A percentile compares a stretch with the other conserved stretches of the same genome.
Evolutionary conservation across 1,139 yeast genomes (phyloP).

Genomic region (Blastobotrys capitulatus): DNA sequence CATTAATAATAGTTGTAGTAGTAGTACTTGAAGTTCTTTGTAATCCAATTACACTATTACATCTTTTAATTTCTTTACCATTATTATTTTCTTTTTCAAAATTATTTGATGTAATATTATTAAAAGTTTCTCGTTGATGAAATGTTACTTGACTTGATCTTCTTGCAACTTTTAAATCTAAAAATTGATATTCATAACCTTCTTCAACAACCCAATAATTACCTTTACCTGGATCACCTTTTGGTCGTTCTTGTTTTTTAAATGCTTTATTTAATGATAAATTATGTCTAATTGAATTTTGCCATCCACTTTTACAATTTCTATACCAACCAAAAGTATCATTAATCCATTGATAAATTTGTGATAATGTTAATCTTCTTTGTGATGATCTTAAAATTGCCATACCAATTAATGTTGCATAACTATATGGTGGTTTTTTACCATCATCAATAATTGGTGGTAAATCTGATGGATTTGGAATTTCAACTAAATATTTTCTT

Average conservation of each 20-base stretch:
- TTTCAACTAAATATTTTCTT: constrained; percentile 13
- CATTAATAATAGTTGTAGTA: neutral
- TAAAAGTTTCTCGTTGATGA: neutral
- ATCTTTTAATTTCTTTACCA: constrained; percentile 24
- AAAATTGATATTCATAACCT: constrained; percentile 77
- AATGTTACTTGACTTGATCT: constrained; percentile 7
- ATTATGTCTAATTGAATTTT: constrained; percentile 83
- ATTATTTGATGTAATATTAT: neutral
- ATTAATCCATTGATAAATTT: constrained; percentile 90
- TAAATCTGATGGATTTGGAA: constrained; percentile 38
- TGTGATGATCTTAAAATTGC: constrained; percentile 83
- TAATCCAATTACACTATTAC: constrained; percentile 35
- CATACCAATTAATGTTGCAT: constrained; percentile 91
- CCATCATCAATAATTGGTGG: constrained; percentile 44
- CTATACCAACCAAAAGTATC: constrained; percentile 80
- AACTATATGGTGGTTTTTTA: constrained; percentile 85
- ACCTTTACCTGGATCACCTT: constrained; percentile 83
- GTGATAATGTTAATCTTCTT: constrained; percentile 77
- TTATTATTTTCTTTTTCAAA: neutral
- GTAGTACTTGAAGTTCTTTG: constrained; percentile 28
- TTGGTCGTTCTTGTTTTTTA: constrained; percentile 84
- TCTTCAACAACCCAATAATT: constrained; percentile 91
- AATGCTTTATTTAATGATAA: constrained; percentile 82
- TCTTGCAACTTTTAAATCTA: constrained; percentile 40
- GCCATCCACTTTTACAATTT: constrained; percentile 90